Percentiles rank a stretch among this genome's conserved stretches.
Evolutionary conservation across 2,329 filamentous ascomycete genomes (phyloP).

Genomic region (Daldinia sp.): DNA sequence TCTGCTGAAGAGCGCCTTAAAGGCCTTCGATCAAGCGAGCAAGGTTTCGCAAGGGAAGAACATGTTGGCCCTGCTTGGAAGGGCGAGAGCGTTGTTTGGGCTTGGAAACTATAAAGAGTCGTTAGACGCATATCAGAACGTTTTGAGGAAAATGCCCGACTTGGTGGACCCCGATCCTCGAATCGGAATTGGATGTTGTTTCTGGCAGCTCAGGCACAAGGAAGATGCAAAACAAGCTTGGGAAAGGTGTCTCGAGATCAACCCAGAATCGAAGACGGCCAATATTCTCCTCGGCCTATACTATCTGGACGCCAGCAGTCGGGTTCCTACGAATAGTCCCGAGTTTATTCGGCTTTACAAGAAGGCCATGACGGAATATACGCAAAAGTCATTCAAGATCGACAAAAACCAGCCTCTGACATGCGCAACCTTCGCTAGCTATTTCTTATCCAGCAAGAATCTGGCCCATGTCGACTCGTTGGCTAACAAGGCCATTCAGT

Average conservation of each 20-base stretch:
- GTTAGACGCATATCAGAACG: slow-evolving; percentile 84
- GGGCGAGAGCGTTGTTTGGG: slow-evolving; percentile 85
- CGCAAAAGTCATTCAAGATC: slow-evolving; percentile 90
- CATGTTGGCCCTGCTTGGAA: slow-evolving; percentile 90
- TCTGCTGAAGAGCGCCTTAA: slow-evolving; percentile 82
- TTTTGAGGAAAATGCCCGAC: slow-evolving; percentile 83
- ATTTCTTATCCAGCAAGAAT: slow-evolving; percentile 85
- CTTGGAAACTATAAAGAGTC: slow-evolving; percentile 87
- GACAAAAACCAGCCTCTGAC: slow-evolving; percentile 91
- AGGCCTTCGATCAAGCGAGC: slow-evolving; percentile 94
- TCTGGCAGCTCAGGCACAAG: slow-evolving; percentile 96
- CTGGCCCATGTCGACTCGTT: slow-evolving; percentile 84
- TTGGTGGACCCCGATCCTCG: slow-evolving; percentile 92
- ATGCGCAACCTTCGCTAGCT: slow-evolving; percentile 87
- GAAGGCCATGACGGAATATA: slow-evolving; percentile 93
- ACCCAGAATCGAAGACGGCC: slow-evolving; percentile 84
- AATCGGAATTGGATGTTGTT: slow-evolving; percentile 94
- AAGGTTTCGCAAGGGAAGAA: slow-evolving; percentile 86
- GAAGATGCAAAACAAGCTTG: slow-evolving; percentile 90
- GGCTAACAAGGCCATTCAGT: slow-evolving; percentile 91
- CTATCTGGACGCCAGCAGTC: slow-evolving; percentile 86
- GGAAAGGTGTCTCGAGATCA: slow-evolving; percentile 85
- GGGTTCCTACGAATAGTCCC: slow-evolving; percentile 82
- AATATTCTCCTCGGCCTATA: slow-evolving; percentile 90
- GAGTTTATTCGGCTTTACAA: slow-evolving; percentile 88